Percentiles rank a stretch among this genome's conserved stretches.
Conservation (phyloP, 2,329 filamentous ascomycete species). For the Claviceps digitariae region DNA sequence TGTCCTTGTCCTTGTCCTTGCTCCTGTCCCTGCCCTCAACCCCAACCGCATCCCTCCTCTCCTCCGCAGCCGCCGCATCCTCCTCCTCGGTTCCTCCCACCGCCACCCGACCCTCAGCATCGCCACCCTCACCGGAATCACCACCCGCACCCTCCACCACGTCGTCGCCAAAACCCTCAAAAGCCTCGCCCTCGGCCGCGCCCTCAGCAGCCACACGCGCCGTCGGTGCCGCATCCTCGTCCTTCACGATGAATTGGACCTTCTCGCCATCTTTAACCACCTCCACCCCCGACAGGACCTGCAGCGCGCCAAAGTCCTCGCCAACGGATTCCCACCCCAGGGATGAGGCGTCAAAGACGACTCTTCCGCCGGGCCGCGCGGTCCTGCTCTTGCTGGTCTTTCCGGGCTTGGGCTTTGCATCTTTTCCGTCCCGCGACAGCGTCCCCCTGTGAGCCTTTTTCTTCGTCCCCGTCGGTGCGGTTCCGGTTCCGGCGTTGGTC, state of each 20-base stretch:
- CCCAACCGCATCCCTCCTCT: background rate
- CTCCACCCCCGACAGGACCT: constrained; percentile 85
- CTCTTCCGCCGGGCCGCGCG: constrained; percentile 7
- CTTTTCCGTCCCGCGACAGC: background rate
- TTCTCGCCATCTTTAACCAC: constrained; percentile 54
- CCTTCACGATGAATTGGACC: constrained; percentile 39
- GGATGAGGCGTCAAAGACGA: constrained; percentile 30
- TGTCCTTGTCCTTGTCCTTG: background rate
- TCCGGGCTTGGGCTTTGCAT: background rate
- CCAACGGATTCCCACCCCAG: constrained; percentile 61
- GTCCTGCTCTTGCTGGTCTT: constrained; percentile 6
- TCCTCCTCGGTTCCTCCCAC: constrained; percentile 9
- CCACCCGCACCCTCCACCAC: constrained; percentile 19
- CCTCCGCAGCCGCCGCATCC: background rate
- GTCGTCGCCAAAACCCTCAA: constrained; percentile 50
- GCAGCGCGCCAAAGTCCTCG: constrained; percentile 85
- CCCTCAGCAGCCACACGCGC: constrained; percentile 8
- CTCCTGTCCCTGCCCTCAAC: background rate
- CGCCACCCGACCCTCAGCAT: constrained; percentile 18
- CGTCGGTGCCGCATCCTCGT: constrained; percentile 10
- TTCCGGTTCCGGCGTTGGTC: background rate
- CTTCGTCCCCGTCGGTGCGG: constrained; percentile 1
- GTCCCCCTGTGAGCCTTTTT: background rate
- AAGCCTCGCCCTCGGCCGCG: constrained; percentile 37
- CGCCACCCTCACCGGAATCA: constrained; percentile 19